phyloP scores from a whole-genome alignment of 2,329 filamentous ascomycete genomes.

The Colletotrichum phormii region DNA sequence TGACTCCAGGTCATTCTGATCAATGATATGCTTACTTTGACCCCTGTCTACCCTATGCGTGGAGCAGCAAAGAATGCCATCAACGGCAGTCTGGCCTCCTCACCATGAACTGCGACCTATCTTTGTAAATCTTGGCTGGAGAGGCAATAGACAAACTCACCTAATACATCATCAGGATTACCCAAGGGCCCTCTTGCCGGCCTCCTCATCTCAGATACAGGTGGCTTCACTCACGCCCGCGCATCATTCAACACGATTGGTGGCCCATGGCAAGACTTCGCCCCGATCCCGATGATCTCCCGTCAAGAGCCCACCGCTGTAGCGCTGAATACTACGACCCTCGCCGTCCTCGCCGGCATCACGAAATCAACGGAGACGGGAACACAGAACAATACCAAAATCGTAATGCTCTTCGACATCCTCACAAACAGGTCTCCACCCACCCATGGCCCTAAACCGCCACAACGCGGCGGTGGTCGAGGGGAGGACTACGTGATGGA shows the following conservation, averaged over 20 bases:
- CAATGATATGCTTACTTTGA: too few relatives aligned
- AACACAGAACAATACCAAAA: background rate
- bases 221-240: too few relatives aligned
- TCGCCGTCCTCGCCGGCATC: slow-evolving; percentile 45
- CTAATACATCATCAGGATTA: too few relatives aligned
- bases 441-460: slow-evolving; percentile 47
- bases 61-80: too few relatives aligned
- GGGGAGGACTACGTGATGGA: slow-evolving; percentile 45
- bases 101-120: too few relatives aligned
- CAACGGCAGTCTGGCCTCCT: too few relatives aligned
- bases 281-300: slow-evolving; percentile 40
- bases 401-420: background rate
- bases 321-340: slow-evolving; percentile 38
- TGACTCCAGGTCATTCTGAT: too few relatives aligned
- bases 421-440: background rate
- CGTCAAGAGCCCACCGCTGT: slow-evolving; percentile 44
- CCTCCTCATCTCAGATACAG: too few relatives aligned
- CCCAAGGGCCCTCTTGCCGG: too few relatives aligned
- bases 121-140: too few relatives aligned
- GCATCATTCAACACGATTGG: background rate
- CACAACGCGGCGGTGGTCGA: slow-evolving; percentile 49
- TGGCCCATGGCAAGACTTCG: slow-evolving; percentile 39
- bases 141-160: too few relatives aligned
- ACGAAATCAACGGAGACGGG: slow-evolving; percentile 30
- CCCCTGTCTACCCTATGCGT: too few relatives aligned